These are phyloP conservation scores for Erythrophleum fordii DNA, from an alignment of 306 rosid species.

Conservation along the genomic window DNA sequence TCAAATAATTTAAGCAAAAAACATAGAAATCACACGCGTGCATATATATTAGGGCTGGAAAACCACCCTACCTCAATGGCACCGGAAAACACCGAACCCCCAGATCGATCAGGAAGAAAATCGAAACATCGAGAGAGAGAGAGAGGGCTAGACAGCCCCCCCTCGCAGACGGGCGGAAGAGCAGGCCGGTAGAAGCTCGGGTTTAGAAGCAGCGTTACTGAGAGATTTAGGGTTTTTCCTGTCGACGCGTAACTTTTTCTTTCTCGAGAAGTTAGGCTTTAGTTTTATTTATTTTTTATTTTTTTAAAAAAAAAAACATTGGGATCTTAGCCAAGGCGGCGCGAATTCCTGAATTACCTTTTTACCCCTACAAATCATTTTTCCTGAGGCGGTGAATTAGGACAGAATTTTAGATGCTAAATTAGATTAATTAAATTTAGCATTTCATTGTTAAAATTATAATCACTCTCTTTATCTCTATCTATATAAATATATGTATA, in stretches of 20 bases:
- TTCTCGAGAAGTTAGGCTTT: not conserved
- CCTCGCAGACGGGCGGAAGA: slow-evolving; percentile 16
- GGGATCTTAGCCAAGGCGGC: slow-evolving; percentile 10
- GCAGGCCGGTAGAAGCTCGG: slow-evolving; percentile 10
- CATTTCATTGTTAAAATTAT: no score
- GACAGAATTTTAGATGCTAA: no score
- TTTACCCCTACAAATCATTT: not conserved
- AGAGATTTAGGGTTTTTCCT: slow-evolving; percentile 42
- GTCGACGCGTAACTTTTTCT: not conserved
- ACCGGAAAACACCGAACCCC: not conserved
- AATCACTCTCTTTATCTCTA: no score
- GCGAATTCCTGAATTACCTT: not conserved
- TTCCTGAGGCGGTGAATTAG: not conserved
- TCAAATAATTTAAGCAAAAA: not conserved
- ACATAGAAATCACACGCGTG: not conserved
- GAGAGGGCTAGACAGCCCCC: slow-evolving; percentile 61
- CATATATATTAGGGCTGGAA: not conserved
- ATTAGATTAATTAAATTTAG: no score
- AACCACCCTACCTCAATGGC: slow-evolving; percentile 39
- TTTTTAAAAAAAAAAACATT: not conserved
- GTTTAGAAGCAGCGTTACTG: not conserved
- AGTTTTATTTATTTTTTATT: not conserved
- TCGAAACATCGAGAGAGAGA: not conserved
- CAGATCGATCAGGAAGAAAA: not conserved
- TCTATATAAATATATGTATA: no score